These are phyloP conservation scores for Plenodomus tracheiphilus DNA, from an alignment of 2,329 filamentous ascomycete genomes.

Conservation along the genomic window DNA sequence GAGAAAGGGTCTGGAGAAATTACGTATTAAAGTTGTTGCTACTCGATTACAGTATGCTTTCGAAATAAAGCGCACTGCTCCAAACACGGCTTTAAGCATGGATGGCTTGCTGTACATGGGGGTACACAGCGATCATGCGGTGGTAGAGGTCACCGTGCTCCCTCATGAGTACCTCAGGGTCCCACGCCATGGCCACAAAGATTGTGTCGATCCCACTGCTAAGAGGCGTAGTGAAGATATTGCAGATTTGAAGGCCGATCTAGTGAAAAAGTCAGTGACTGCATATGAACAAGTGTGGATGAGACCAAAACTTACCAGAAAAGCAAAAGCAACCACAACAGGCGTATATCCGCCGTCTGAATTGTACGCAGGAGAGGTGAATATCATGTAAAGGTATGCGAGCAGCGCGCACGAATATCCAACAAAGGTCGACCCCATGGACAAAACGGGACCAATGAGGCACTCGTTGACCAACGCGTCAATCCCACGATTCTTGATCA, in stretches of 20 bases:
- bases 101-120: constrained; percentile 78
- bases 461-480: constrained; percentile 90
- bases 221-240: constrained; percentile 86
- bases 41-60: constrained; percentile 5
- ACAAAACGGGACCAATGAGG: constrained; percentile 64
- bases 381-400: constrained; percentile 83
- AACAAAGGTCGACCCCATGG: constrained; percentile 80
- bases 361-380: constrained; percentile 82
- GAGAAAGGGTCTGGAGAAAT: constrained; percentile 5
- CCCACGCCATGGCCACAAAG: constrained; percentile 76
- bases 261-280: neutral
- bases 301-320: constrained; percentile 88
- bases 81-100: constrained; percentile 51
- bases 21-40: neutral
- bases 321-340: constrained; percentile 80
- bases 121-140: constrained; percentile 79
- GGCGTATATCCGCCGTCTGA: constrained; percentile 67
- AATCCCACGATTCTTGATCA: constrained; percentile 91
- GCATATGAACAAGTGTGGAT: neutral
- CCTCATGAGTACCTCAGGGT: constrained; percentile 72
- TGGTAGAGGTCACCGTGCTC: constrained; percentile 83
- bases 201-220: constrained; percentile 89
- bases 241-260: constrained; percentile 56
- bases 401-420: constrained; percentile 80
- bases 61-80: neutral